phyloP scores from a whole-genome alignment of 1,284 basidiomycete genomes.

The Athelia sp. region DNA sequence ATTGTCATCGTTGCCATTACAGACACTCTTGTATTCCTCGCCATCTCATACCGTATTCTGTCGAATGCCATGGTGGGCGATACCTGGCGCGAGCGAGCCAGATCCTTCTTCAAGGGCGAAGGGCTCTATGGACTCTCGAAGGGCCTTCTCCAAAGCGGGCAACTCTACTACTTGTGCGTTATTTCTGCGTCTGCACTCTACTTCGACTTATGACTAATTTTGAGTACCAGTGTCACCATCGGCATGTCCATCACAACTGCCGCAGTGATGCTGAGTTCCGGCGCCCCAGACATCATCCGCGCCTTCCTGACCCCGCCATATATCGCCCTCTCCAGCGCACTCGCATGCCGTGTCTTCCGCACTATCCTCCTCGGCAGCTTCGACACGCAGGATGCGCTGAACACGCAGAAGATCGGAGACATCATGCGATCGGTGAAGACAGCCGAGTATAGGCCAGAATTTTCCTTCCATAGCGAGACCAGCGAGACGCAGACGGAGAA shows the following conservation, averaged over 20 bases:
- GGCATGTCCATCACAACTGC: slow-evolving; percentile 15
- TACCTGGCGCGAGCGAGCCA: slow-evolving; percentile 7
- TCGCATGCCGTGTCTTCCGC: slow-evolving; percentile 25
- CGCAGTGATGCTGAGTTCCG: slow-evolving; percentile 14
- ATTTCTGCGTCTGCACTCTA: not conserved
- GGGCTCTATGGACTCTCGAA: slow-evolving; percentile 21
- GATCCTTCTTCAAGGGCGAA: slow-evolving; percentile 18
- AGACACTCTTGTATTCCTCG: slow-evolving; percentile 26
- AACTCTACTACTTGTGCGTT: slow-evolving; percentile 28
- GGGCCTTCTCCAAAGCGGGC: slow-evolving; percentile 23
- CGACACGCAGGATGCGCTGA: too few relatives aligned
- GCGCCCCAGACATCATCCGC: slow-evolving; percentile 11
- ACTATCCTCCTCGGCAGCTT: not conserved
- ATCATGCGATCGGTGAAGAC: too few relatives aligned
- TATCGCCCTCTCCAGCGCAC: slow-evolving; percentile 18
- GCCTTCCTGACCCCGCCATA: slow-evolving; percentile 19
- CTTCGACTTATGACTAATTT: not conserved
- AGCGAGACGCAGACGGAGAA: too few relatives aligned
- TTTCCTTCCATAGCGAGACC: too few relatives aligned
- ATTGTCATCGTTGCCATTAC: slow-evolving; percentile 18
- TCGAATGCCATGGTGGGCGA: slow-evolving; percentile 6
- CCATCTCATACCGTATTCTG: slow-evolving; percentile 22
- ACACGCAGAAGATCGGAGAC: too few relatives aligned
- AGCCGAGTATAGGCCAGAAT: too few relatives aligned
- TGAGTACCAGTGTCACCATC: slow-evolving; percentile 16